Evolutionary conservation across 2,329 filamentous ascomycete genomes (phyloP), one percentile per base, ranked within the genome.

Genomic region (Xylariaceae sp.): DNA sequence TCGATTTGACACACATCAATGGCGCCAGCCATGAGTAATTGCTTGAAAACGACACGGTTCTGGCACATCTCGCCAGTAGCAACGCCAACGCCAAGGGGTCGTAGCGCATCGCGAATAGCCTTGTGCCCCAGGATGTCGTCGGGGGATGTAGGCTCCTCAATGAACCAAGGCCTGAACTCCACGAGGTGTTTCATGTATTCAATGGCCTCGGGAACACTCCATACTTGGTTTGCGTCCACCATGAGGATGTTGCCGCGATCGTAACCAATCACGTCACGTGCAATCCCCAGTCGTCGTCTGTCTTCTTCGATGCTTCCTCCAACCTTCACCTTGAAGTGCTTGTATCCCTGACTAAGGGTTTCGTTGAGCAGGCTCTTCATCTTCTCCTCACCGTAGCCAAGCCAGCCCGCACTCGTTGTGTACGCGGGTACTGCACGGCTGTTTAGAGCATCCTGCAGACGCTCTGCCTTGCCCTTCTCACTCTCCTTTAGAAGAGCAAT

Each of bases 31-130:
- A 87, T 84, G 55, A 96, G 82, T 62, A 96, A 83, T 76, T 96
- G 92, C 82, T 96, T 96, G 84, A 96, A 96, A 69, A 96, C 85
- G 65, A 96, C 89, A 45, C 92, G 86, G 79, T 96, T 96, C 78
- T 96, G 92, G 78, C 90, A 94, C 90, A 96, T 95, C 78, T 96
- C 92, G 64, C 92, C 92, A 0, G 92, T 96, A 6, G 92, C 92
- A 4, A 96, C 92, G 60, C 90, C 90, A 68, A 96, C 90, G 59
- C 83, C 84, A 70, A 85, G 79, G 0, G 88, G 86, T 68, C 82
- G 82, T 9, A 96, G 85, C 3, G 91, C 91, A 62, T 93, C 88
- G 55, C 89, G 86, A 68, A 96, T 86, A 2, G 89, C 88, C 71
- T 89, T 90, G 81, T 96, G 92, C 60, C 92, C 92, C 57, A 94